Base-by-base conservation (phyloP, 75 land plant species). In the Picea glauca region DNA sequence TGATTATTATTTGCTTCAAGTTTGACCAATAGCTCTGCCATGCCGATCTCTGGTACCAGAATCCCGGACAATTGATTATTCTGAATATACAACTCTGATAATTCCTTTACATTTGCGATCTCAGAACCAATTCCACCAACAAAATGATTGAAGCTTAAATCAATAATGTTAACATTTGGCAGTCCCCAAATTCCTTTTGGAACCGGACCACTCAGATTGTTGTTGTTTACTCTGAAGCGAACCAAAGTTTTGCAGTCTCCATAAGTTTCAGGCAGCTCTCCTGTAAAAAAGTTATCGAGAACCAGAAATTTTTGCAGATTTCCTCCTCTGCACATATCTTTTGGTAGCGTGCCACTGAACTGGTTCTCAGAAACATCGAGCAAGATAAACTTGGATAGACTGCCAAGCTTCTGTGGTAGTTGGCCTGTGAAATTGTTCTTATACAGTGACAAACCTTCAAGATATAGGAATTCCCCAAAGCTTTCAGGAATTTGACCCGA, bases 321-420 rank as follows among this genome's bases (percentile, higher is more conserved):
- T 58, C 89, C 90, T 62, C 83, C 87, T 20, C 57, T 78, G 79
- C 99, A 96, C 0, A 91, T 78, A 23, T 83, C 75, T 11, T 60
- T 18, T 1, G 88, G 89, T 60, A 92, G 78, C 79, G 63, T 75
- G n/a, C 98, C 95, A 12, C 85, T 75, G 35, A 95, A 78, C 11
- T 30, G 54, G 60, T 95, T 95, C 81, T 87, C 88, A 20, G 98
- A 96, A 72, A 96, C 56, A 68, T 96, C 94, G 11, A 96, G 79
- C 33, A 84, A 80, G 32, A 77, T 38, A 59, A 96, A 58, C 3
- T 79, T 58, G 3, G 95, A 89, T n/a, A 72, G 76, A 4, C 76
- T 63, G 40, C 99, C 99, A 56, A 96, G 81, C 13, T 46, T 72
- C 5, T 33, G 58, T 12, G 99, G 99, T 15, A 96, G 78, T 20